Evolutionary conservation across 129 eudicot genomes (phyloP).

Genomic region (Silybum marianum): DNA sequence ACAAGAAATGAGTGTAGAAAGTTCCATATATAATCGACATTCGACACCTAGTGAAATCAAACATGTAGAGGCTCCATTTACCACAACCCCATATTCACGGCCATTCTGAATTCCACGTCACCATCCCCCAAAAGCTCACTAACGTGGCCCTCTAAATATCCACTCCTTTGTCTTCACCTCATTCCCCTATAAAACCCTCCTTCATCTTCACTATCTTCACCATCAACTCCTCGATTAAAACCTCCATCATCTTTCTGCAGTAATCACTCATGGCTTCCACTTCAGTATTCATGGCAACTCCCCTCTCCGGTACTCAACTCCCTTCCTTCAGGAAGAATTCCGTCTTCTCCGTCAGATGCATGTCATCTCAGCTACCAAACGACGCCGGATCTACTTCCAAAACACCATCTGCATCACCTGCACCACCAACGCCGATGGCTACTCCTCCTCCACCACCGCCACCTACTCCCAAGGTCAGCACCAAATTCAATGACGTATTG

Average conservation of each 20-base stretch:
- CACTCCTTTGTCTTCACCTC: constrained; percentile 21
- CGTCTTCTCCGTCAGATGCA: constrained; percentile 5
- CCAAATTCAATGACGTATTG: constrained; percentile 56
- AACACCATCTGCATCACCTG: neutral
- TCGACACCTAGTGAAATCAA: neutral
- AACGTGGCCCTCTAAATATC: constrained; percentile 65
- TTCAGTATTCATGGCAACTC: constrained; percentile 34
- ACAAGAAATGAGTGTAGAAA: too few species aligned
- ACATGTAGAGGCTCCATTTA: constrained; percentile 2
- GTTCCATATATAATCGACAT: too few species aligned
- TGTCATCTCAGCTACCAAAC: constrained; percentile 7
- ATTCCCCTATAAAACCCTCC: constrained; percentile 24
- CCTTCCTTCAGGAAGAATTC: neutral
- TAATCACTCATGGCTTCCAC: constrained; percentile 35
- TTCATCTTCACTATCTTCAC: neutral
- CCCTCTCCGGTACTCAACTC: constrained; percentile 4
- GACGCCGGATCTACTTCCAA: constrained; percentile 3
- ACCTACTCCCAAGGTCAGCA: constrained; percentile 44
- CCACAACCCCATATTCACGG: constrained; percentile 14
- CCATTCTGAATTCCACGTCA: constrained; percentile 28
- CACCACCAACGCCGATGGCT: neutral
- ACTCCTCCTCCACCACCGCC: constrained; percentile 15
- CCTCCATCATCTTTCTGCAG: neutral
- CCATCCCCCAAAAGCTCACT: neutral
- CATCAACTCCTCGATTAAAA: neutral